Percentiles rank a stretch among this genome's conserved stretches.
Evolutionary conservation across 192 early-diverging fungal species (phyloP).

Genomic region (Gaertneriomyces semiglobifer): DNA sequence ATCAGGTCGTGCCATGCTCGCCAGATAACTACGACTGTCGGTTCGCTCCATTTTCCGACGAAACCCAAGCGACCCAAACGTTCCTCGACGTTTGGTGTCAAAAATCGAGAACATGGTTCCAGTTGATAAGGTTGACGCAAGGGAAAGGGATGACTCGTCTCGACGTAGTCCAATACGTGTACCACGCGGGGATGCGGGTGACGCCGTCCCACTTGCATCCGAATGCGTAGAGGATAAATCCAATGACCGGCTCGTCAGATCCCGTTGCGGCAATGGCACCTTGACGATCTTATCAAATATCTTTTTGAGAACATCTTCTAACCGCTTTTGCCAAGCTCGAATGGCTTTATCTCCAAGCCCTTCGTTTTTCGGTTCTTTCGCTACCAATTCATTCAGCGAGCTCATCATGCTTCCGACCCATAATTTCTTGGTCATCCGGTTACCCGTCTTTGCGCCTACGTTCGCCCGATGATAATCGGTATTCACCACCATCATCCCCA

Average conservation of each 20-base stretch:
- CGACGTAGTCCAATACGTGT: constrained; percentile 1
- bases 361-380: too few species aligned
- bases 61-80: not conserved
- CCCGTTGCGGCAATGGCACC: constrained; percentile 19
- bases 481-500: constrained; percentile 84
- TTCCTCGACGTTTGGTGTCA: constrained; percentile 8
- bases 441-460: constrained; percentile 48
- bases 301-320: not conserved
- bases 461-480: constrained; percentile 90
- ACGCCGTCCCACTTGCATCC: too few species aligned
- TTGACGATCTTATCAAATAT: constrained; percentile 25
- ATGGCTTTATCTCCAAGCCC: too few species aligned
- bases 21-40: not conserved
- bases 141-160: constrained; percentile 21
- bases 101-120: constrained; percentile 26
- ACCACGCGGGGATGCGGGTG: too few species aligned
- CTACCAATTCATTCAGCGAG: too few species aligned
- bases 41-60: not conserved
- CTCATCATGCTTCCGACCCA: constrained; percentile 1
- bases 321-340: too few species aligned
- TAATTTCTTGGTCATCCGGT: constrained; percentile 70
- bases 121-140: constrained; percentile 23
- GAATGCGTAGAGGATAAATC: too few species aligned
- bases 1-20: not conserved
- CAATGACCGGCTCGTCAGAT: not conserved